These are phyloP conservation scores for Salicornia ramosissima DNA, from an alignment of 148 eudicot species.

Conservation along the genomic window DNA sequence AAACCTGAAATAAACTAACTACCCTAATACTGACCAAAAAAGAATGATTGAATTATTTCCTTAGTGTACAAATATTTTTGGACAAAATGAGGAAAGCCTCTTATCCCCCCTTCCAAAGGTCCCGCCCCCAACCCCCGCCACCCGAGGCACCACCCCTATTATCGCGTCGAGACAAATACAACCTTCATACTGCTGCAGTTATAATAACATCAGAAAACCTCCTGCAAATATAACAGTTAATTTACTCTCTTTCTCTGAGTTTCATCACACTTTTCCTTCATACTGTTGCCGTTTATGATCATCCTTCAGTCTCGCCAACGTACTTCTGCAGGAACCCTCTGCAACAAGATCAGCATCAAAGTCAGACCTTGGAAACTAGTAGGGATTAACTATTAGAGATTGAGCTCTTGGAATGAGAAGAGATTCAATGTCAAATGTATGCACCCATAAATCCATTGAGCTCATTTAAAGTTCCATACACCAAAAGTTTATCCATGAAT, in stretches of 20 bases:
- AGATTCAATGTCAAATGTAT: background rate
- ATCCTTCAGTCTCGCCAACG: slow-evolving; percentile 64
- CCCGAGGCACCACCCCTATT: too few species aligned
- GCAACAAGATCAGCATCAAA: slow-evolving; percentile 24
- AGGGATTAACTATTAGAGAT: background rate
- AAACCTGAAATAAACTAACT: too few species aligned
- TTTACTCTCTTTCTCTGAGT: background rate
- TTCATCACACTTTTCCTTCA: slow-evolving; percentile 75
- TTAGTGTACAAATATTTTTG: too few species aligned
- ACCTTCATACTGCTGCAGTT: background rate
- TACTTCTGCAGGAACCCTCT: slow-evolving; percentile 98
- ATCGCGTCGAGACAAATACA: too few species aligned
- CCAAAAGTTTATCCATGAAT: too few species aligned
- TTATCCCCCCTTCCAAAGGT: too few species aligned
- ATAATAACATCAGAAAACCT: background rate
- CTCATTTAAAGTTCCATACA: too few species aligned
- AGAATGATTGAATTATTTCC: too few species aligned
- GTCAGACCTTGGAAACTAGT: background rate
- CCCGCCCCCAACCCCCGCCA: too few species aligned
- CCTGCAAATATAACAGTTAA: background rate
- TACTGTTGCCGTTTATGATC: slow-evolving; percentile 74
- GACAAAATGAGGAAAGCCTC: too few species aligned
- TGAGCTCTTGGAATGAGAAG: background rate
- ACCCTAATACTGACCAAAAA: too few species aligned
- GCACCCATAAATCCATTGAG: background rate